Evolutionary conservation across 2,329 filamentous ascomycete genomes (phyloP), one percentile per base, ranked within the genome.

Genomic region (Didymosphaeria variabile): DNA sequence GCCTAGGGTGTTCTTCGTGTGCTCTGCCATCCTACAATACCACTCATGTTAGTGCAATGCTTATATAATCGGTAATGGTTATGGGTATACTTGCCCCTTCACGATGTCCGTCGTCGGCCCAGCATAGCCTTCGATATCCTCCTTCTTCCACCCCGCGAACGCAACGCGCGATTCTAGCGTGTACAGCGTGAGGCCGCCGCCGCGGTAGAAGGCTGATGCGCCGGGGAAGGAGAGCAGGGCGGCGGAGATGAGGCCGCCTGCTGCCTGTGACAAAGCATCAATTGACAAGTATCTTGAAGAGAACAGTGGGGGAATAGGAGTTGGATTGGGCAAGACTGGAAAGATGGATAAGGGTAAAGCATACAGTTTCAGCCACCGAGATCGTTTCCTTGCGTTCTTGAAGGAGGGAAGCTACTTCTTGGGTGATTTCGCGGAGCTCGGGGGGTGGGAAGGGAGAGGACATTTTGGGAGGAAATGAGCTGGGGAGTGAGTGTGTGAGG

Each of bases 161-260:
- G 84, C 82, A 58, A 87, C 78, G 59, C 86, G 83, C 2, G 84
- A 86, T 62, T 84, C 82, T 23, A 88, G 81, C 0, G 86, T 88
- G 78, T 88, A 88, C 45, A 88, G 80, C 0, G 87, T 89, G 36
- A 89, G 76, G n/a, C 88, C 88, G 58, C 88, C 88, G 58, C 88
- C 87, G 65, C 83, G 83, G 80, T 88, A 90, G 72, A 87, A 82
- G 15, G 75, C 73, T 6, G 83, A 86, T 19, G 88, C 87, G 40
- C 88, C 88, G 0, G 87, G 85, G 17, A 80, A 82, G 57, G 85
- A 83, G 60, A 90, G 83, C 21, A 90, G 78, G 45, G 84, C 80
- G 29, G 86, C 83, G 50, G 85, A 87, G 60, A 89, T 85, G 32
- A 90, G 81, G 15, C 88, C 88, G 36, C 88, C 88, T 9, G 87